Conservation (phyloP, 768 basidiomycete genomes). For the Floccularia luteovirens region DNA sequence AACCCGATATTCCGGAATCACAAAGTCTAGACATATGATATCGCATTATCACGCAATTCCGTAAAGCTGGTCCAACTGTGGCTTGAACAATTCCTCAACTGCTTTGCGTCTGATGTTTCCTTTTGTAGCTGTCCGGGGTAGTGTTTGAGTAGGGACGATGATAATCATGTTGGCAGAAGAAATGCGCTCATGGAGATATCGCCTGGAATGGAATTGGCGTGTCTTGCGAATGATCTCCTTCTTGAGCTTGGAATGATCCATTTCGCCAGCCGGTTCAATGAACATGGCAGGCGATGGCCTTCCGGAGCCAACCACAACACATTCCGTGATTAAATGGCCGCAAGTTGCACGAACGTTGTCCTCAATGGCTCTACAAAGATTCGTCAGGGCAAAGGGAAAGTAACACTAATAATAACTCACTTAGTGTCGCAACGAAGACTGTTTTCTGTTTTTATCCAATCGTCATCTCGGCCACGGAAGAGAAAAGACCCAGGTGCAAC, state of each 20-base stretch:
- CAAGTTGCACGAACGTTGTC: constrained; percentile 69
- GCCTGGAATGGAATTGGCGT: constrained; percentile 62
- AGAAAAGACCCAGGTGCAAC: constrained; percentile 49
- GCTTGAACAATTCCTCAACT: constrained; percentile 59
- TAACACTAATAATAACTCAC: no score
- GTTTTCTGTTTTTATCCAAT: constrained; percentile 81
- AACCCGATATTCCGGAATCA: no score
- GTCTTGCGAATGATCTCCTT: constrained; percentile 69
- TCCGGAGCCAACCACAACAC: constrained; percentile 71
- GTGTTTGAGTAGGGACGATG: constrained; percentile 52
- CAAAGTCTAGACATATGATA: no score
- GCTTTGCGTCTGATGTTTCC: constrained; percentile 75
- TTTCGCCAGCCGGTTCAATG: constrained; percentile 51
- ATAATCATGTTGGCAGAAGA: constrained; percentile 55
- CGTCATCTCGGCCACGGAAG: constrained; percentile 69
- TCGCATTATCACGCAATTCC: no score
- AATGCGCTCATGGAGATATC: constrained; percentile 78
- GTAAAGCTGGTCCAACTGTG: constrained; percentile 50
- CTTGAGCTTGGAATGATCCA: constrained; percentile 52
- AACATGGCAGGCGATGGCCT: constrained; percentile 73
- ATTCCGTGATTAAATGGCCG: constrained; percentile 56
- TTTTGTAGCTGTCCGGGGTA: constrained; percentile 75
- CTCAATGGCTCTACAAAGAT: constrained; percentile 77
- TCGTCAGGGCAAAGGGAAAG: no score
- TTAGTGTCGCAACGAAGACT: constrained; percentile 74